These are phyloP conservation scores for Diaporthe sp. DNA, from an alignment of 2,329 filamentous ascomycete species.

Conservation along the genomic window DNA sequence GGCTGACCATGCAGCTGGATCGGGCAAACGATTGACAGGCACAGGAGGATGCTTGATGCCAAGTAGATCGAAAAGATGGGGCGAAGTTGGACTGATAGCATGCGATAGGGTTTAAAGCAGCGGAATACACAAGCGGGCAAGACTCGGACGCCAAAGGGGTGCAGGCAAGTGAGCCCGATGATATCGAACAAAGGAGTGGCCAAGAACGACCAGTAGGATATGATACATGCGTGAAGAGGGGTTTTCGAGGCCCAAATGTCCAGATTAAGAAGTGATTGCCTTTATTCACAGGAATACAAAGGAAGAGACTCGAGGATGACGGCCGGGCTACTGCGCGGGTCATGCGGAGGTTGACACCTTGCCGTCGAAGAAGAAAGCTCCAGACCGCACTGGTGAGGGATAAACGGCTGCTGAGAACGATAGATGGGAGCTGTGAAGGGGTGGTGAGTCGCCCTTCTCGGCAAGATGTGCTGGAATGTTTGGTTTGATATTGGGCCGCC, in stretches of 20 bases:
- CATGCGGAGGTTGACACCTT: slow-evolving; percentile 16
- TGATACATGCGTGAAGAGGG: slow-evolving; percentile 30
- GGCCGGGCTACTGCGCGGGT: not conserved
- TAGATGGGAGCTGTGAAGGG: slow-evolving; percentile 27
- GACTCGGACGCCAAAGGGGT: slow-evolving; percentile 28
- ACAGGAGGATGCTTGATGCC: not conserved
- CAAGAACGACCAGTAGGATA: not conserved
- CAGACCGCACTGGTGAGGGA: slow-evolving; percentile 30
- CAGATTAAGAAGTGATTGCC: slow-evolving; percentile 32
- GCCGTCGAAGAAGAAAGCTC: slow-evolving; percentile 19
- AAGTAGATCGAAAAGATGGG: not conserved
- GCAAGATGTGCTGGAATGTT: slow-evolving; percentile 36
- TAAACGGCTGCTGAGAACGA: slow-evolving; percentile 26
- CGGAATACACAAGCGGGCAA: not conserved
- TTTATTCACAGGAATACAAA: slow-evolving; percentile 36
- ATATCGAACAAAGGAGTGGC: slow-evolving; percentile 37
- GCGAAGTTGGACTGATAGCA: not conserved
- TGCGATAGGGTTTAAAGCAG: slow-evolving; percentile 25
- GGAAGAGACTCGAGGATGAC: not conserved
- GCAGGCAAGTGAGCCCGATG: not conserved
- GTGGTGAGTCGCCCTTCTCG: slow-evolving; percentile 30
- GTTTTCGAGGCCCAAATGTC: slow-evolving; percentile 7
- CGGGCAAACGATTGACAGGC: slow-evolving; percentile 9
- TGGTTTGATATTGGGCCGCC: not conserved
- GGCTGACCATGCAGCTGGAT: slow-evolving; percentile 33